These are phyloP conservation scores for Colletotrichum eleusines DNA, from an alignment of 2,329 filamentous ascomycete species.

Conservation along the genomic window DNA sequence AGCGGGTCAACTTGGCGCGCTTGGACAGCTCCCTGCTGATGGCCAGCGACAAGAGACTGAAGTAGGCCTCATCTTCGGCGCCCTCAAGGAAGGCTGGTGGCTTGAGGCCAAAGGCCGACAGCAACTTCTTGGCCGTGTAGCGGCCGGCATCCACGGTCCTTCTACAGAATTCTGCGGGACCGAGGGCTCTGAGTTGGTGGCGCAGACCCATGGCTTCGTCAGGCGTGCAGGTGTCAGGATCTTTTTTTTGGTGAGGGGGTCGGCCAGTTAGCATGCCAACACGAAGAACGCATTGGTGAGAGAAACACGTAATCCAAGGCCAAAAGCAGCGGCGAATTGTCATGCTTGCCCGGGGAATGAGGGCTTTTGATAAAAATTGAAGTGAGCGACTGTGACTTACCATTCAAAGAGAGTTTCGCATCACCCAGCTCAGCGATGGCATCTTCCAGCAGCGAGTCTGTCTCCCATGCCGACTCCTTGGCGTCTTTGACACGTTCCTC, in stretches of 20 bases:
- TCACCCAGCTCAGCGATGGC: slow-evolving; percentile 69
- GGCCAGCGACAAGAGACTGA: slow-evolving; percentile 79
- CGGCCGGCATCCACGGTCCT: slow-evolving; percentile 76
- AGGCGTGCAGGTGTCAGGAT: slow-evolving; percentile 69
- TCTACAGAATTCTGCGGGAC: slow-evolving; percentile 82
- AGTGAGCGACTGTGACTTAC: slow-evolving; percentile 50
- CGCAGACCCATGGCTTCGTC: slow-evolving; percentile 78
- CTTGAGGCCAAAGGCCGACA: slow-evolving; percentile 86
- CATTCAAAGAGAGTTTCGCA: slow-evolving; percentile 57
- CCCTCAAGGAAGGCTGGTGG: slow-evolving; percentile 81
- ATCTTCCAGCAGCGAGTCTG: slow-evolving; percentile 73
- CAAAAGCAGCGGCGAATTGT: slow-evolving; percentile 34
- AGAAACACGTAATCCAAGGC: slow-evolving; percentile 33
- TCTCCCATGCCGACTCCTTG: slow-evolving; percentile 68
- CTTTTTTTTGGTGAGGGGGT: slow-evolving; percentile 41
- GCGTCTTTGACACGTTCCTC: slow-evolving; percentile 65
- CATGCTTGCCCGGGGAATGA: slow-evolving; percentile 22
- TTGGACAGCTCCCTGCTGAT: slow-evolving; percentile 85
- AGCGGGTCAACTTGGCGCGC: slow-evolving; percentile 80
- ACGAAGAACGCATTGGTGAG: slow-evolving; percentile 7
- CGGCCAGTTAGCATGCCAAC: slow-evolving; percentile 36
- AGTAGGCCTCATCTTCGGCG: slow-evolving; percentile 79
- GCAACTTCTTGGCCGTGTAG: slow-evolving; percentile 84
- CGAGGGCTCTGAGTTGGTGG: slow-evolving; percentile 78
- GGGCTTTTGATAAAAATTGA: slow-evolving; percentile 8